phyloP scores from a whole-genome alignment of 2,329 filamentous ascomycete species.

The Arachnomyces sp. region DNA sequence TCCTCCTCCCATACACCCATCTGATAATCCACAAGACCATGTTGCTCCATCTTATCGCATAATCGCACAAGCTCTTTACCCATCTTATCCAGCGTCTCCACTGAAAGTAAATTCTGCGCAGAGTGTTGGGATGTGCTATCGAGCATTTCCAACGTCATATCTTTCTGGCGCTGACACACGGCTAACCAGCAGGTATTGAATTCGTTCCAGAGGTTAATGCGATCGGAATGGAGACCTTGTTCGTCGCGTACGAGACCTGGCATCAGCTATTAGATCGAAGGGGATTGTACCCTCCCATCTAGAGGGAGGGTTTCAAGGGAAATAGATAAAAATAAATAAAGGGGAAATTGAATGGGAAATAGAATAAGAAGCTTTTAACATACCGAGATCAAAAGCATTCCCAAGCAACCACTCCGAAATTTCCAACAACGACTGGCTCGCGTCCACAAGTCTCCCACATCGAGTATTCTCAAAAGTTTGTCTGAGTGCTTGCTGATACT shows the following conservation, averaged over 20 bases:
- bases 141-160: slow-evolving; percentile 57
- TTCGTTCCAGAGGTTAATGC: slow-evolving; percentile 81
- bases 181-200: slow-evolving; percentile 91
- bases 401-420: slow-evolving; percentile 61
- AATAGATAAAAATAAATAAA: neutral
- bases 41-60: slow-evolving; percentile 78
- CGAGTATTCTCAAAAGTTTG: slow-evolving; percentile 65
- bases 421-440: slow-evolving; percentile 51
- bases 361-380: slow-evolving; percentile 25
- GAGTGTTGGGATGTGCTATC: slow-evolving; percentile 44
- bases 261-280: slow-evolving; percentile 22
- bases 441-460: slow-evolving; percentile 53
- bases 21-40: slow-evolving; percentile 95
- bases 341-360: slow-evolving; percentile 8
- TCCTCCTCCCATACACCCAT: slow-evolving; percentile 95
- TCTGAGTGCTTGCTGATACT: slow-evolving; percentile 50
- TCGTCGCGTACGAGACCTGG: slow-evolving; percentile 80
- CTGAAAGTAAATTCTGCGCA: slow-evolving; percentile 53
- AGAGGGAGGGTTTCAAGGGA: slow-evolving; percentile 4
- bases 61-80: slow-evolving; percentile 73
- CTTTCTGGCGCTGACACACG: slow-evolving; percentile 74
- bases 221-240: slow-evolving; percentile 63
- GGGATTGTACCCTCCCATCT: slow-evolving; percentile 16
- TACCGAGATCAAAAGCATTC: slow-evolving; percentile 60
- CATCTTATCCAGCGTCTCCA: slow-evolving; percentile 66